Evolutionary conservation across 495 filamentous ascomycete genomes (phyloP).

Genomic region (Lentithecium fluviatile): DNA sequence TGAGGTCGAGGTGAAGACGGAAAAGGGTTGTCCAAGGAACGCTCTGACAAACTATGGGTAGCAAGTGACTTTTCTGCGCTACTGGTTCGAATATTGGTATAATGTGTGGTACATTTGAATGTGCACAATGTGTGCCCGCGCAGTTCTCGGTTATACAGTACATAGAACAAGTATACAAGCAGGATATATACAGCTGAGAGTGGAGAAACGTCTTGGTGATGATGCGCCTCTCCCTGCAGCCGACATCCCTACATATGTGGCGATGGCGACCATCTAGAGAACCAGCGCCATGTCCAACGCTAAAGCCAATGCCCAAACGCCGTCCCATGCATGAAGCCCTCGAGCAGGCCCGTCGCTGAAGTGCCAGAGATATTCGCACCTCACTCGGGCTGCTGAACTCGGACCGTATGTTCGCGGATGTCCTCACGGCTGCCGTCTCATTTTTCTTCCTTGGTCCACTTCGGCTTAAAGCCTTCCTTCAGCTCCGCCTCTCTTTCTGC

Average conservation of each 20-base stretch:
- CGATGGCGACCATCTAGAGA: not conserved
- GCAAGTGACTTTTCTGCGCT: no score
- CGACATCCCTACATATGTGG: not conserved
- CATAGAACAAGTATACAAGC: not conserved
- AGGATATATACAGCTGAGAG: slow-evolving; percentile 14
- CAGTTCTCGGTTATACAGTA: no score
- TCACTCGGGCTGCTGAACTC: not conserved
- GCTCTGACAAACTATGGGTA: no score
- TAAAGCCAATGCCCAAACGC: slow-evolving; percentile 30
- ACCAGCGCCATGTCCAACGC: slow-evolving; percentile 4
- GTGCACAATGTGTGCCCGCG: no score
- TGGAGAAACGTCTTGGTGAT: slow-evolving; percentile 8
- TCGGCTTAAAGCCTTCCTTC: slow-evolving; percentile 86
- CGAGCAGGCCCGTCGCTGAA: not conserved
- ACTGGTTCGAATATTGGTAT: no score
- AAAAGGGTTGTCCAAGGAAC: no score
- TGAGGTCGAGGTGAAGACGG: no score
- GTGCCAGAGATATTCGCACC: not conserved
- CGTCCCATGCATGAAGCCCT: slow-evolving; percentile 10
- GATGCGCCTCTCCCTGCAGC: not conserved
- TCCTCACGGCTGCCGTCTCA: not conserved
- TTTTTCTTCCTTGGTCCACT: slow-evolving; percentile 75
- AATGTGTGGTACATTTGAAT: no score
- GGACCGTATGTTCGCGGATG: not conserved
- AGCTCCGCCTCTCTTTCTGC: slow-evolving; percentile 64